These are phyloP conservation scores for Melocanna baccifera DNA, from an alignment of 176 grass and related monocot species.

Conservation along the genomic window DNA sequence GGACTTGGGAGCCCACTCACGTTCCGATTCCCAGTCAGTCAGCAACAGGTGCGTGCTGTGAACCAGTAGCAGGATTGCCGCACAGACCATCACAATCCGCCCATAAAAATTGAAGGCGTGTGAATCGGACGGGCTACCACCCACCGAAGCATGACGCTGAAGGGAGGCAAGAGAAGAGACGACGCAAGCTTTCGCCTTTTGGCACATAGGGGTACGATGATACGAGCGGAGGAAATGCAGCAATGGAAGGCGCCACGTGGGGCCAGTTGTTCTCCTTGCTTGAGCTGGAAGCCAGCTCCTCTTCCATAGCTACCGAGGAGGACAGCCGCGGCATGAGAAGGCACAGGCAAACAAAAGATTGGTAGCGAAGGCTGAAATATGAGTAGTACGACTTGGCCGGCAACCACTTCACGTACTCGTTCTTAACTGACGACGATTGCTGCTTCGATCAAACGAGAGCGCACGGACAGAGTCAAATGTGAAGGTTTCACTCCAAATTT, in stretches of 20 bases:
- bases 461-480: not conserved
- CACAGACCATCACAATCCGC: not conserved
- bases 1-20: not conserved
- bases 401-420: not conserved
- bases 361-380: not conserved
- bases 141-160: constrained; percentile 4
- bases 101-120: not conserved
- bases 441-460: not conserved
- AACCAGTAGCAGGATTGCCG: not conserved
- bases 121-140: not conserved
- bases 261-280: not conserved
- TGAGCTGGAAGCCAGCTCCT: constrained; percentile 27
- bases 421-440: not conserved
- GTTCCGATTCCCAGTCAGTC: not conserved
- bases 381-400: not conserved
- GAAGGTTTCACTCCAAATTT: not conserved
- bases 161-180: not conserved
- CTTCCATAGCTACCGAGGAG: not conserved
- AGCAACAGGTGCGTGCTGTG: not conserved
- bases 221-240: not conserved
- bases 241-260: not conserved
- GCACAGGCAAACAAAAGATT: not conserved
- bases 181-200: not conserved
- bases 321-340: not conserved
- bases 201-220: not conserved